Evolutionary conservation across 164 flowering plant species (phyloP).

Genomic region (Tetrastigma voinierianum): DNA sequence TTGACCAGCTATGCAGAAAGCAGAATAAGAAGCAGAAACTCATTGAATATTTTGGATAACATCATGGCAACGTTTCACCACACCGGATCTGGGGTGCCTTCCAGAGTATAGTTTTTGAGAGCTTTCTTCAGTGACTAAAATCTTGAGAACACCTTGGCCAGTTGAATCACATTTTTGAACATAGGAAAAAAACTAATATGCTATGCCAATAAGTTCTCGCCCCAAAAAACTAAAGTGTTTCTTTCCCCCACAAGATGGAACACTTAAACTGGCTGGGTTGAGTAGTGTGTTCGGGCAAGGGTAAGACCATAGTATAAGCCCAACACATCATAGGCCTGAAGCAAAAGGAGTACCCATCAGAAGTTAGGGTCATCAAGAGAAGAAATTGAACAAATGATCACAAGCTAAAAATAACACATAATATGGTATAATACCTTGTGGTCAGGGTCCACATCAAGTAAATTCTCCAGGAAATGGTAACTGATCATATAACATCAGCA

Average conservation of each 20-base stretch:
- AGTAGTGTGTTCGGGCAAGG: slow-evolving; percentile 88
- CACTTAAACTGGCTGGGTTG: slow-evolving; percentile 87
- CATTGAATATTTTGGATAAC: no score
- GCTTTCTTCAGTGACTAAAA: slow-evolving; percentile 52
- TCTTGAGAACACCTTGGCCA: slow-evolving; percentile 81
- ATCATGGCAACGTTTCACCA: no score
- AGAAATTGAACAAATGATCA: neutral
- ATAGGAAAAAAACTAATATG: no score
- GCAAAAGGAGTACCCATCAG: neutral
- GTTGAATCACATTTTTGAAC: slow-evolving; percentile 7
- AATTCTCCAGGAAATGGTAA: slow-evolving; percentile 95
- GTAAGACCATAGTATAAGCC: slow-evolving; percentile 85
- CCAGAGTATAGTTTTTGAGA: slow-evolving; percentile 69
- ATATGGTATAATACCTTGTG: slow-evolving; percentile 69
- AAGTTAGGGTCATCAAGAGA: neutral
- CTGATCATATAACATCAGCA: slow-evolving; percentile 36
- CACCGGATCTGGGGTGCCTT: slow-evolving; percentile 63
- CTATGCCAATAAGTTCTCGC: no score
- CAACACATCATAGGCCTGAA: slow-evolving; percentile 83
- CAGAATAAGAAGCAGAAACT: no score
- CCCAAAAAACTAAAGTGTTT: no score
- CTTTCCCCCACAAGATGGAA: neutral
- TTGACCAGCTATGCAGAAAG: no score
- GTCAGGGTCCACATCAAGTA: slow-evolving; percentile 89
- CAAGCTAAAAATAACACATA: neutral